These are phyloP conservation scores for Hypholoma sublateritium DNA, from an alignment of 768 basidiomycete genomes.

Conservation along the genomic window DNA sequence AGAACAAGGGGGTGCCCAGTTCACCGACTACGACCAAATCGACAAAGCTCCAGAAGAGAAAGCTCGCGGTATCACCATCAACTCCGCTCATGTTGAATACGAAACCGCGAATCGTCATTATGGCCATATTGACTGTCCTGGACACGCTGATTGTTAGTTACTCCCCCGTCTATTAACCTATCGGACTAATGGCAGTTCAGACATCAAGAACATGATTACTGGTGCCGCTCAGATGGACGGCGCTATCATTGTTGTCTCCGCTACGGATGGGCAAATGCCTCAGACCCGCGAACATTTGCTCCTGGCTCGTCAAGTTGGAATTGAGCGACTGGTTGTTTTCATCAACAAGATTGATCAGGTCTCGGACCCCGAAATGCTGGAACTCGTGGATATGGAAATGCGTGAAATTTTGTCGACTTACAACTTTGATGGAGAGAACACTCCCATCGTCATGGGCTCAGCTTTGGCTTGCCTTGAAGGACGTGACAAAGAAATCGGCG, in stretches of 20 bases:
- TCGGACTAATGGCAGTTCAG: slow-evolving; percentile 35
- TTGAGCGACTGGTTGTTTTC: slow-evolving; percentile 97
- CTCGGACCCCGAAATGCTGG: slow-evolving; percentile 96
- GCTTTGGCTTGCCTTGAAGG: slow-evolving; percentile 94
- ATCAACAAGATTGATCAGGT: slow-evolving; percentile 99
- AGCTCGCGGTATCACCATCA: slow-evolving; percentile 99
- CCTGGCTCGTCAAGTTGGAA: slow-evolving; percentile 96
- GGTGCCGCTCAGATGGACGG: slow-evolving; percentile 99
- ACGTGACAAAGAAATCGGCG: slow-evolving; percentile 76
- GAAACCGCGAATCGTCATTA: slow-evolving; percentile 90
- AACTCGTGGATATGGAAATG: slow-evolving; percentile 99
- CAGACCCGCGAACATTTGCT: slow-evolving; percentile 98
- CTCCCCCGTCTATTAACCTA: slow-evolving; percentile 5
- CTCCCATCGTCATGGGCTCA: slow-evolving; percentile 98
- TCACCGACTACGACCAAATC: slow-evolving; percentile 96
- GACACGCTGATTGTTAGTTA: slow-evolving; percentile 87
- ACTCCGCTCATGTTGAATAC: slow-evolving; percentile 98
- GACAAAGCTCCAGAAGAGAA: slow-evolving; percentile 99
- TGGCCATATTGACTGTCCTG: slow-evolving; percentile 97
- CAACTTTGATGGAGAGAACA: slow-evolving; percentile 95
- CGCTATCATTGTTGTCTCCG: slow-evolving; percentile 94
- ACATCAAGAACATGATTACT: slow-evolving; percentile 99
- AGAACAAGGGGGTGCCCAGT: slow-evolving; percentile 71
- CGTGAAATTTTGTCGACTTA: slow-evolving; percentile 89
- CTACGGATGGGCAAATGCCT: slow-evolving; percentile 99